These are phyloP conservation scores for Triticum timopheevii DNA, from an alignment of 176 grass and related monocot genomes.

Conservation along the genomic window DNA sequence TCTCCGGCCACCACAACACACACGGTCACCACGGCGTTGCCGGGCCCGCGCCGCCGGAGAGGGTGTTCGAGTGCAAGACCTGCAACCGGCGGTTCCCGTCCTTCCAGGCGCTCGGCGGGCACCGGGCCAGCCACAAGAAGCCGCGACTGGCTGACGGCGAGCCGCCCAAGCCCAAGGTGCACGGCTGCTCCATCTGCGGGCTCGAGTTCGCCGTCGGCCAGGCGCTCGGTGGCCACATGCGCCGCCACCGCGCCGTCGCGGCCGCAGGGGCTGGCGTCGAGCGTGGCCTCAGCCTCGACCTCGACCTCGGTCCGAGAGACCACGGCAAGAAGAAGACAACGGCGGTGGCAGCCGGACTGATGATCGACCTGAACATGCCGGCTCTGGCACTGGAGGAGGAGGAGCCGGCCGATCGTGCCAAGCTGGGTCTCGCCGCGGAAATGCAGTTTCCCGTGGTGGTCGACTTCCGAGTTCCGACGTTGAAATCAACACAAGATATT, in stretches of 20 bases:
- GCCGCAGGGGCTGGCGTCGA: neutral
- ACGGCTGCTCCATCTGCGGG: constrained; percentile 90
- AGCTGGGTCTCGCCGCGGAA: constrained; percentile 14
- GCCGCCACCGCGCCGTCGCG: constrained; percentile 59
- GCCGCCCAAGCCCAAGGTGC: constrained; percentile 66
- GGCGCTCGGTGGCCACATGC: constrained; percentile 91
- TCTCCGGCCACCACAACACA: constrained; percentile 38
- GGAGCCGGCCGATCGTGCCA: constrained; percentile 28
- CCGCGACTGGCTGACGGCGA: constrained; percentile 40
- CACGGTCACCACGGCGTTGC: neutral
- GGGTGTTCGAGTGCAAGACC: constrained; percentile 95
- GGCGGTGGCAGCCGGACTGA: neutral
- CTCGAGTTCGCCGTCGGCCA: constrained; percentile 77
- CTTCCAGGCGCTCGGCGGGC: constrained; percentile 94
- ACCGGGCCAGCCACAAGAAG: constrained; percentile 96
- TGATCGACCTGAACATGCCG: constrained; percentile 68
- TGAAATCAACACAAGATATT: neutral
- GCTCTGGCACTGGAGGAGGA: constrained; percentile 38
- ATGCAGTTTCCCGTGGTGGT: constrained; percentile 22
- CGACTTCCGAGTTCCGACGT: constrained; percentile 44
- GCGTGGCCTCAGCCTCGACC: constrained; percentile 2
- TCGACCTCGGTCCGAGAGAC: constrained; percentile 9
- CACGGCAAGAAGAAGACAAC: constrained; percentile 11
- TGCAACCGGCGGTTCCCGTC: constrained; percentile 81
- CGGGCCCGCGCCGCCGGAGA: constrained; percentile 20